Conservation (phyloP, 805 yeast species). For the Novakomyces olei region DNA sequence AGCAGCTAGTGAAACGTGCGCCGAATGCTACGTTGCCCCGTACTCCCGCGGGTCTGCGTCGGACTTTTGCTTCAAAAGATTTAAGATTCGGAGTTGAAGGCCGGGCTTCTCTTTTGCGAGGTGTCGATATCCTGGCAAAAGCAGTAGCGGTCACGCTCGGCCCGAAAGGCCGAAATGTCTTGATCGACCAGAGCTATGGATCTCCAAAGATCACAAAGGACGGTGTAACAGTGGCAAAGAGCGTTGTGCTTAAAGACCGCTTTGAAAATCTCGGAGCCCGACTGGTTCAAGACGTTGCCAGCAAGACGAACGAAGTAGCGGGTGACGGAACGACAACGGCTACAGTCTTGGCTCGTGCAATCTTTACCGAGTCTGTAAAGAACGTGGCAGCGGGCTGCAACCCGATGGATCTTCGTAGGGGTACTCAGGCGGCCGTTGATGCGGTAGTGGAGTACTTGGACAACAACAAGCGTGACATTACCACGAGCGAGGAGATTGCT, state of each 20-base stretch:
- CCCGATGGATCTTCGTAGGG: constrained; percentile 95
- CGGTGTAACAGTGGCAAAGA: constrained; percentile 87
- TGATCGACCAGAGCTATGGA: constrained; percentile 90
- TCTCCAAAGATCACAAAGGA: constrained; percentile 97
- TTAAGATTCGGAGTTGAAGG: constrained; percentile 94
- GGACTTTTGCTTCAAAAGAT: constrained; percentile 34
- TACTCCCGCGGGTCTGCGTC: background rate
- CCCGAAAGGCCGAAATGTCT: constrained; percentile 92
- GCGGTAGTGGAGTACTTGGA: constrained; percentile 72
- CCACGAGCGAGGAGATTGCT: constrained; percentile 84
- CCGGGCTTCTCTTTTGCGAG: constrained; percentile 77
- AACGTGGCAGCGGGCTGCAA: constrained; percentile 97
- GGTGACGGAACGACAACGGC: constrained; percentile 99
- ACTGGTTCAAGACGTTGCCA: constrained; percentile 85
- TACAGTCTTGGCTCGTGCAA: constrained; percentile 85
- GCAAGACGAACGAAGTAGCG: constrained; percentile 89
- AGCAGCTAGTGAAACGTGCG: too few species aligned
- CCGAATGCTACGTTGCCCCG: too few species aligned
- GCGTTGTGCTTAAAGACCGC: constrained; percentile 51
- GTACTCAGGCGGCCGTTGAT: constrained; percentile 90
- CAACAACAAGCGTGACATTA: constrained; percentile 72
- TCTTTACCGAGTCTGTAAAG: constrained; percentile 84
- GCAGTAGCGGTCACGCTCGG: constrained; percentile 95
- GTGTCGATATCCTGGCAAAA: constrained; percentile 85
- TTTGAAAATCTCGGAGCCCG: constrained; percentile 94